Percentiles rank a stretch among this genome's conserved stretches.
Evolutionary conservation across 768 basidiomycete species (phyloP).

Genomic region (Nidularia sp.): DNA sequence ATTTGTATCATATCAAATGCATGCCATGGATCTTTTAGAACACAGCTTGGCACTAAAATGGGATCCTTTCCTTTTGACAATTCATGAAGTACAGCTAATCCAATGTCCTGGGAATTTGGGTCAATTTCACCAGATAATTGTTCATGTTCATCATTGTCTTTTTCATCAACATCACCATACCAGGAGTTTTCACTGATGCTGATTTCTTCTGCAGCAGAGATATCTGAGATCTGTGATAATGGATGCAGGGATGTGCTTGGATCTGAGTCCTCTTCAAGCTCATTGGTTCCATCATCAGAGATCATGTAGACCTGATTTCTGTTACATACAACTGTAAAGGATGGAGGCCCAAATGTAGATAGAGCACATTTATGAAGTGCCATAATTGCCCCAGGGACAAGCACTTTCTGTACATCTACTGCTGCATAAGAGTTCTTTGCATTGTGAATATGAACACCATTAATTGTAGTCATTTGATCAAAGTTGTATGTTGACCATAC

Average conservation of each 20-base stretch:
- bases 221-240: background rate
- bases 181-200: background rate
- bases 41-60: background rate
- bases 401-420: slow-evolving; percentile 9
- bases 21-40: slow-evolving; percentile 9
- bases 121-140: background rate
- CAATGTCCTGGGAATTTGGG: background rate
- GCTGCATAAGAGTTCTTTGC: background rate
- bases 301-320: slow-evolving; percentile 1
- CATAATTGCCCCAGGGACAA: slow-evolving; percentile 11
- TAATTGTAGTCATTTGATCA: background rate
- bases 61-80: background rate
- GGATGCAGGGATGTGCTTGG: background rate
- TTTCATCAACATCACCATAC: background rate
- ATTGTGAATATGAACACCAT: background rate
- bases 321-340: slow-evolving; percentile 9
- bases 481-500: background rate
- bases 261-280: background rate
- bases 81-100: background rate
- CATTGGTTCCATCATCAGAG: background rate
- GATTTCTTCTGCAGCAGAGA: background rate
- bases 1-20: slow-evolving; percentile 12
- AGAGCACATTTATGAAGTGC: slow-evolving; percentile 9
- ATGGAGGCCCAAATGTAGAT: slow-evolving; percentile 7
- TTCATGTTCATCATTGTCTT: background rate